These are phyloP conservation scores for Mycena polygramma DNA, from an alignment of 768 basidiomycete species.

Conservation along the genomic window DNA sequence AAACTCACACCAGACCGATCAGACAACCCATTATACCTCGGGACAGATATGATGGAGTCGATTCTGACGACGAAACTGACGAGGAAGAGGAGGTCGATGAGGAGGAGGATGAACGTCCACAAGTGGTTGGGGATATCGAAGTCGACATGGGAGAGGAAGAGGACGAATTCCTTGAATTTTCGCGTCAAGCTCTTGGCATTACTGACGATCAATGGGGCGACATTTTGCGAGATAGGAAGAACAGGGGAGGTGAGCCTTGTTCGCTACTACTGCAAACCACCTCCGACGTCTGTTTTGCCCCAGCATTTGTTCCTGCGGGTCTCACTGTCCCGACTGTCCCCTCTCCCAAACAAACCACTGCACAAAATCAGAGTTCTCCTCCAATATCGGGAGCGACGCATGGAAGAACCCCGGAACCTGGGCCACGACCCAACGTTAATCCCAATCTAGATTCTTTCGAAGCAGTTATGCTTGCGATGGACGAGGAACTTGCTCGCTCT, in stretches of 20 bases:
- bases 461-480: conserved; percentile 96
- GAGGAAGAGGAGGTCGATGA: conserved; percentile 67
- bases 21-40: conserved; percentile 86
- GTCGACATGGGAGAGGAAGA: conserved; percentile 94
- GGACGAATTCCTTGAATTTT: conserved; percentile 96
- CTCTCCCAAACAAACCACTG: conserved; percentile 12
- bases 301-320: conserved; percentile 73
- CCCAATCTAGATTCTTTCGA: conserved; percentile 92
- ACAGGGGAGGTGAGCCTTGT: conserved; percentile 76
- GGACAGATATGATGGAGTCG: conserved; percentile 91
- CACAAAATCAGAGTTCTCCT: conserved; percentile 21
- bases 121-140: conserved; percentile 86
- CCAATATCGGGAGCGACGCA: conserved; percentile 16
- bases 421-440: conserved; percentile 63
- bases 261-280: not conserved
- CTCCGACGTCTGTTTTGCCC: conserved; percentile 17
- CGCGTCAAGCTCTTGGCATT: conserved; percentile 91
- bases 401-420: conserved; percentile 45
- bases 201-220: conserved; percentile 88
- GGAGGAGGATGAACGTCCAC: conserved; percentile 85
- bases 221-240: conserved; percentile 84
- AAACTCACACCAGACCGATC: conserved; percentile 58
- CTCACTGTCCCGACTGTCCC: conserved; percentile 41
- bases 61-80: conserved; percentile 91
- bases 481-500: conserved; percentile 76